Conservation (phyloP, 2,329 filamentous ascomycete species). For the Claviceps arundinis region DNA sequence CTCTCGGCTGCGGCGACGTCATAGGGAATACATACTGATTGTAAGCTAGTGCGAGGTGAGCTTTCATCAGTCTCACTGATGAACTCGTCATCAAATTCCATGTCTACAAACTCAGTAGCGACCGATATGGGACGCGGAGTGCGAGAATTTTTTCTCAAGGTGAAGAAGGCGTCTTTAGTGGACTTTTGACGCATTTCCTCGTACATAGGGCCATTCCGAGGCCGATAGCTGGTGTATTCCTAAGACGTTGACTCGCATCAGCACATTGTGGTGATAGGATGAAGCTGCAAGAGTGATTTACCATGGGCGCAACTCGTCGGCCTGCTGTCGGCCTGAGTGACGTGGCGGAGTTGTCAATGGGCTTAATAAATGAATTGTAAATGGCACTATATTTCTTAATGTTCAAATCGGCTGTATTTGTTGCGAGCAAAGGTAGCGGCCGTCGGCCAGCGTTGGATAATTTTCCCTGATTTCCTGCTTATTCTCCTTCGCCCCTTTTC, state of each 20-base stretch:
- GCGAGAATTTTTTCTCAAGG: slow-evolving; percentile 35
- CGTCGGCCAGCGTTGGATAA: slow-evolving; percentile 24
- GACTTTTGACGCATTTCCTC: slow-evolving; percentile 40
- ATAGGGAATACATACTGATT: slow-evolving; percentile 46
- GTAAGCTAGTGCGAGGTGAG: slow-evolving; percentile 53
- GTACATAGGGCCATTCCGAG: slow-evolving; percentile 25
- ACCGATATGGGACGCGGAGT: slow-evolving; percentile 50
- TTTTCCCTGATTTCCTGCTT: slow-evolving; percentile 7
- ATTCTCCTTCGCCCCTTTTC: not conserved
- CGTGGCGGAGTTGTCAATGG: not conserved
- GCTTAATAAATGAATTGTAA: not conserved
- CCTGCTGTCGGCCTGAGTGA: not conserved
- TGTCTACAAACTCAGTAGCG: slow-evolving; percentile 66
- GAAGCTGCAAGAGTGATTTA: not conserved
- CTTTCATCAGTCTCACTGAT: slow-evolving; percentile 46
- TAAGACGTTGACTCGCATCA: slow-evolving; percentile 8
- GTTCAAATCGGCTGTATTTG: not conserved
- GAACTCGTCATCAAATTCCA: slow-evolving; percentile 53
- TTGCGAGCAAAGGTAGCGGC: slow-evolving; percentile 8
- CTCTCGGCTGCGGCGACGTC: not conserved
- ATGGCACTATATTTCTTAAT: not conserved
- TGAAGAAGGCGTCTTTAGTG: slow-evolving; percentile 47
- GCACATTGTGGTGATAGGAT: not conserved
- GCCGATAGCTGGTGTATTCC: slow-evolving; percentile 23
- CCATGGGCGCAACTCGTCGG: slow-evolving; percentile 1